Base-by-base conservation (phyloP, 108 stramenopile species). In the Pseudonitzschia pungens region DNA sequence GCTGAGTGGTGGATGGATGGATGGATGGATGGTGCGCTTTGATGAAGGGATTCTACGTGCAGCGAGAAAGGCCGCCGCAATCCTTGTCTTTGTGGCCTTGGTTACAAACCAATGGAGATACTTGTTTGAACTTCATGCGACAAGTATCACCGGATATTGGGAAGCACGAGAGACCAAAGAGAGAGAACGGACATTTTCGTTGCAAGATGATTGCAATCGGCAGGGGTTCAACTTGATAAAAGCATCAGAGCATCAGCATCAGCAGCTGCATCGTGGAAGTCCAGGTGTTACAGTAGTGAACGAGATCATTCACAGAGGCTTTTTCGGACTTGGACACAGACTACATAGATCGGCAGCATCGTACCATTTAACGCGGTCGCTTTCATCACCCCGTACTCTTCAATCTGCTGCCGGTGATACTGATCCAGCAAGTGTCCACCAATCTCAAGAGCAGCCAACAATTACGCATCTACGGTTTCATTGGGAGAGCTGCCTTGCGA, bases 241-340 rank as follows among this genome's bases (percentile, higher is more conserved):
- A 26, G 43, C 22, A 5, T 67, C 45, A 18, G 18, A 48, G 22
- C 12, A 48, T 27, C 44, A 67, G 50, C 44, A 45, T 24, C 43
- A 62, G 27, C 60, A 62, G 27, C 60, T 16, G 0, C 66, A 26
- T 40, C 66, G 14, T 14, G 45, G 29, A 22, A 27, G 21, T 4
- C 6, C 44, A 29, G 27, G 6, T 22, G 18, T 48, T 48, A 32
- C 32, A 10, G 54, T 55, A 0, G 69, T 41, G 22, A 76, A 57
- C 54, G 53, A 56, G 51, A n/a, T 81, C 41, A 70, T 81, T 44
- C 80, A 81, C 69, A 51, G 76, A 22, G 78, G 71, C 14, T 62
- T 68, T 21, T 87, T 81, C 79, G 84, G 84, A 20, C 68, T 85
- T 31, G 84, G 84, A 40, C 84, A 85, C 75, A 77, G 84, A 8